Evolutionary conservation across 106 monocot species (phyloP), one percentile per base, ranked within the genome.

Genomic region (Dioscorea dumetorum): DNA sequence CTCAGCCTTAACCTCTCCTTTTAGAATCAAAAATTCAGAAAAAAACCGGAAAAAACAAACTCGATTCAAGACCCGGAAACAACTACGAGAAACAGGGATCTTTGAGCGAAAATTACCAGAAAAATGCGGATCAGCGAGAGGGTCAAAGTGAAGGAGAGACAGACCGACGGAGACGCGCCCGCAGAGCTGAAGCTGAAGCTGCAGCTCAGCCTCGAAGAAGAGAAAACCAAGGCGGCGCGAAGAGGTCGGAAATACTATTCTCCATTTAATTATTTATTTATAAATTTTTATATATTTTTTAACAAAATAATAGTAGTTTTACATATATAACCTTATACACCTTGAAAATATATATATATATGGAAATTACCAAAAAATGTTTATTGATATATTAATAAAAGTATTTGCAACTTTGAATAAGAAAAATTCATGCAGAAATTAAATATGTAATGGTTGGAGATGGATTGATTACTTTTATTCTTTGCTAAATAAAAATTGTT

Each of bases 171-270:
- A 28, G 28, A 28, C 28, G 28, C 28, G 28, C 15, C 13, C 54
- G 54, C 54, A 5, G 13, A 56, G 54, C 54, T 56, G n/a, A 19
- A 56, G 54, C 28, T 3, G 2, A 28, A 28, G 28, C n/a, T n/a
- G n/a, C n/a, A n/a, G n/a, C 54, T 56, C 4, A 2, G 0, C 54
- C 19, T 56, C 54, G 19, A 16, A 16, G 2, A 4, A 9, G 13
- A 16, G 12, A 16, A 12, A 60, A 5, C 60, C 22, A 23, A 60
- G 60, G 60, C 60, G 60, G 60, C 60, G 60, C 60, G 60, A 60
- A 22, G 23, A 12, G 60, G 9, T 4, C 60, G 23, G 22, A 22
- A 21, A 16, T 56, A 6, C n/a, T 6, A 5, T 10, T 8, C 41
- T 41, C 41, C 9, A 41, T 41, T 8, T 41, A 8, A 41, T 41